phyloP scores from a whole-genome alignment of 139 green algal genomes.

The Chlamydomonas sp. region DNA sequence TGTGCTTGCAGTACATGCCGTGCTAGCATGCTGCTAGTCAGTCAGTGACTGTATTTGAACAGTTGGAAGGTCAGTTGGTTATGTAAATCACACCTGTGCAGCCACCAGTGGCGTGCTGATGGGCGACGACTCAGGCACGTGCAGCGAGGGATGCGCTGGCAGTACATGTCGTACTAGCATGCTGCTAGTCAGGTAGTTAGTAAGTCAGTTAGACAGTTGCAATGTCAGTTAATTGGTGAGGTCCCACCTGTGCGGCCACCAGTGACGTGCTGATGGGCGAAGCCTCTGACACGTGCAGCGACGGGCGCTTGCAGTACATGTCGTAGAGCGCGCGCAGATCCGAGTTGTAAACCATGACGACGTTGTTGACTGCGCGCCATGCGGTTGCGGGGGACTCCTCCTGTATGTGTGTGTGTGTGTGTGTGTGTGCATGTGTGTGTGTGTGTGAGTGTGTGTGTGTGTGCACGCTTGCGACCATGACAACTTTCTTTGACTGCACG shows the following conservation, averaged over 20 bases:
- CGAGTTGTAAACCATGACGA: slow-evolving; percentile 51
- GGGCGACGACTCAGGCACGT: background rate
- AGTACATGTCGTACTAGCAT: background rate
- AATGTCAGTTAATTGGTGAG: too few relatives aligned
- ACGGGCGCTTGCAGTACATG: slow-evolving; percentile 40
- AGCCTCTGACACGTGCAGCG: background rate
- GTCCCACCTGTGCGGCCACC: too few relatives aligned
- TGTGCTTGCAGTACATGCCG: too few relatives aligned
- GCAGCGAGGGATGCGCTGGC: background rate
- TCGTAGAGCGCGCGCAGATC: slow-evolving; percentile 61
- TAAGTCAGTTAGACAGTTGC: background rate
- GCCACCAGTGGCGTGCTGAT: background rate
- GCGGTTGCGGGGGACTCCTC: slow-evolving; percentile 20
- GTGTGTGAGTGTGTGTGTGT: background rate
- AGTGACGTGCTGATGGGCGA: background rate
- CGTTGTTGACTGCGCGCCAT: slow-evolving; percentile 29
- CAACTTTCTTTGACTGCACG: slow-evolving; percentile 3
- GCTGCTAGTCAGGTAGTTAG: background rate
- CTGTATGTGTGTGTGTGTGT: background rate
- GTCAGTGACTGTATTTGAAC: background rate
- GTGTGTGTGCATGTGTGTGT: background rate
- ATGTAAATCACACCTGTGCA: too few relatives aligned
- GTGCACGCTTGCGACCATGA: background rate
- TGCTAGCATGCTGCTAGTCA: background rate
- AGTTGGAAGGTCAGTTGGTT: background rate